Percentiles rank a stretch among this genome's conserved stretches.
phyloP scores from a whole-genome alignment of 805 yeast species.

The Sugiyamaella qingdaonensis region DNA sequence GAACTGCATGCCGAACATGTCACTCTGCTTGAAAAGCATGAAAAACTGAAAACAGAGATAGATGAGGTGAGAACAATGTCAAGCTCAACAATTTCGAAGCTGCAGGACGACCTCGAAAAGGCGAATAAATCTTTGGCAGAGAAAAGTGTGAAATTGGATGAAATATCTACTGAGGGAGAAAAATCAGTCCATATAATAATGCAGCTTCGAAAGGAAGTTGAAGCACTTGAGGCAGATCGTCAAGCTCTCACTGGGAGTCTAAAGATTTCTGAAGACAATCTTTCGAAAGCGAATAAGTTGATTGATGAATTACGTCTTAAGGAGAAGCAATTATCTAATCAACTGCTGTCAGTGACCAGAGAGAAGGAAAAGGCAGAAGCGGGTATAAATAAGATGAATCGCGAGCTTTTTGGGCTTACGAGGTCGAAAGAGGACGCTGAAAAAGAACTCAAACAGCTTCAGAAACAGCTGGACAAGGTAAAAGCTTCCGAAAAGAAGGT shows the following conservation, averaged over 20 bases:
- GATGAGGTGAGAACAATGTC: slow-evolving; percentile 32
- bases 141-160: slow-evolving; percentile 19
- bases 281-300: slow-evolving; percentile 34
- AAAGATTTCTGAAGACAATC: slow-evolving; percentile 22
- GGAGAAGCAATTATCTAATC: slow-evolving; percentile 32
- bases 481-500: slow-evolving; percentile 23
- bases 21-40: slow-evolving; percentile 19
- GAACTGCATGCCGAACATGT: slow-evolving; percentile 32
- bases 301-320: slow-evolving; percentile 31
- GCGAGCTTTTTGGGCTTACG: slow-evolving; percentile 67
- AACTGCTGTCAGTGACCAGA: slow-evolving; percentile 34
- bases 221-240: slow-evolving; percentile 8
- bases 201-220: slow-evolving; percentile 21
- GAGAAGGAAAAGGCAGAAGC: slow-evolving; percentile 68
- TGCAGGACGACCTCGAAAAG: slow-evolving; percentile 38
- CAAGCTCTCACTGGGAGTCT: slow-evolving; percentile 22
- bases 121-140: slow-evolving; percentile 35
- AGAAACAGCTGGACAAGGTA: slow-evolving; percentile 37
- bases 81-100: slow-evolving; percentile 24
- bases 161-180: slow-evolving; percentile 13
- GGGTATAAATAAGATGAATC: slow-evolving; percentile 85
- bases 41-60: slow-evolving; percentile 29
- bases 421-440: slow-evolving; percentile 54
- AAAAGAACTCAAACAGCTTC: slow-evolving; percentile 39
- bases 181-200: slow-evolving; percentile 20